A percentile compares a stretch with the other conserved stretches of the same genome.
These are phyloP conservation scores for Amaranthus tricolor DNA, from an alignment of 179 eudicot genomes.

Conservation along the genomic window DNA sequence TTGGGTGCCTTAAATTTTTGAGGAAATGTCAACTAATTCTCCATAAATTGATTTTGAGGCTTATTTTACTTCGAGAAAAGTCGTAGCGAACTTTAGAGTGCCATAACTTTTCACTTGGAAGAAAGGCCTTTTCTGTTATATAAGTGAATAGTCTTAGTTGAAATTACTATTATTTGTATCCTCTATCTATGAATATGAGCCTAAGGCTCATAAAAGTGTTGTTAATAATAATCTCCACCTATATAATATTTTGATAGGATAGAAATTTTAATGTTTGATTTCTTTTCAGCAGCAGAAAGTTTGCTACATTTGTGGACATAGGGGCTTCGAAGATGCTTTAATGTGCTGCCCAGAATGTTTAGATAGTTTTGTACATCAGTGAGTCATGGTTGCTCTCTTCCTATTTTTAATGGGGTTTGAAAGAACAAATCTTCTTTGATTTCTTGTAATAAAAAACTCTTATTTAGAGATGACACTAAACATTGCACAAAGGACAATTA, in stretches of 20 bases:
- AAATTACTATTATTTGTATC: neutral
- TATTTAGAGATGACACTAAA: neutral
- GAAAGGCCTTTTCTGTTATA: neutral
- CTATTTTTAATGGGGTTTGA: neutral
- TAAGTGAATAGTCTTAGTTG: neutral
- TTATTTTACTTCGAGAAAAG: too few relatives aligned
- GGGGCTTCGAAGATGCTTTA: conserved; percentile 22
- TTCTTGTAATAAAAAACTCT: neutral
- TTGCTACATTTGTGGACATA: conserved; percentile 24
- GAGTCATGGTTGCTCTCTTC: conserved; percentile 11
- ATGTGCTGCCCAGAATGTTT: conserved; percentile 22
- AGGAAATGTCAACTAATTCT: too few relatives aligned
- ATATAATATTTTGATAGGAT: neutral
- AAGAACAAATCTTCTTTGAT: neutral
- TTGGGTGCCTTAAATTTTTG: too few relatives aligned
- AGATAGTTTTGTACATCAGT: conserved; percentile 21
- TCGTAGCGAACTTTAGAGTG: too few relatives aligned
- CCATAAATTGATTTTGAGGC: too few relatives aligned
- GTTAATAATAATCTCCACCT: neutral
- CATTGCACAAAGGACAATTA: neutral
- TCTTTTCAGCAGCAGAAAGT: neutral
- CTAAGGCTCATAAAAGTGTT: neutral
- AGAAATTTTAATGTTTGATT: neutral
- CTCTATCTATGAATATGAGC: neutral
- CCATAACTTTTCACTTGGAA: too few relatives aligned